These are phyloP conservation scores for Citrus inodora DNA, from an alignment of 345 rosid genomes.

Conservation along the genomic window DNA sequence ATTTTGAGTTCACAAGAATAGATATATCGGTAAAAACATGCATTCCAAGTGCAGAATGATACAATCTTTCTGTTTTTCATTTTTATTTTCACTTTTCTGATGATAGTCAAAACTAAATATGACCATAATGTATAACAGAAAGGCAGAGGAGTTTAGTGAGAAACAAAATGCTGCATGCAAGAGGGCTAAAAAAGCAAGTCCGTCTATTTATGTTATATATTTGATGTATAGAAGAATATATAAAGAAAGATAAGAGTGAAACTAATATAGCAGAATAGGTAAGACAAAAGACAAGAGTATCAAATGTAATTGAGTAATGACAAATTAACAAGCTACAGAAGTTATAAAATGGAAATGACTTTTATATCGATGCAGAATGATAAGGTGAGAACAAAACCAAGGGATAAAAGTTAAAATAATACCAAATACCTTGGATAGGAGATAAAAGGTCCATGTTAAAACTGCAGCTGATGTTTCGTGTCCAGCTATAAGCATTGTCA, in stretches of 20 bases:
- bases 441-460: conserved; percentile 94
- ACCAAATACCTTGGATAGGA: conserved; percentile 59
- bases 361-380: background rate
- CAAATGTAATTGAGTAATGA: background rate
- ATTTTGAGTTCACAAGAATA: background rate
- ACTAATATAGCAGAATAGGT: background rate
- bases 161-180: background rate
- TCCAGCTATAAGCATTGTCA: conserved; percentile 99
- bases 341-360: background rate
- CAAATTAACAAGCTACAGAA: background rate
- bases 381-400: background rate
- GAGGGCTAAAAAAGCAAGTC: background rate
- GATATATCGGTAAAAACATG: background rate
- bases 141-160: background rate
- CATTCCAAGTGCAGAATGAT: background rate
- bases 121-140: background rate
- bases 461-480: conserved; percentile 98
- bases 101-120: too few species aligned
- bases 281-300: background rate
- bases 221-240: background rate
- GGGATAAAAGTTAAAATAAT: background rate
- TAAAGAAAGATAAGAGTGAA: background rate
- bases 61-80: background rate
- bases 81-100: background rate
- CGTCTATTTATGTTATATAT: background rate